A percentile compares a stretch with the other conserved stretches of the same genome.
Evolutionary conservation across 176 grass and related monocot genomes (phyloP).

Genomic region (Tillandsia leiboldiana): DNA sequence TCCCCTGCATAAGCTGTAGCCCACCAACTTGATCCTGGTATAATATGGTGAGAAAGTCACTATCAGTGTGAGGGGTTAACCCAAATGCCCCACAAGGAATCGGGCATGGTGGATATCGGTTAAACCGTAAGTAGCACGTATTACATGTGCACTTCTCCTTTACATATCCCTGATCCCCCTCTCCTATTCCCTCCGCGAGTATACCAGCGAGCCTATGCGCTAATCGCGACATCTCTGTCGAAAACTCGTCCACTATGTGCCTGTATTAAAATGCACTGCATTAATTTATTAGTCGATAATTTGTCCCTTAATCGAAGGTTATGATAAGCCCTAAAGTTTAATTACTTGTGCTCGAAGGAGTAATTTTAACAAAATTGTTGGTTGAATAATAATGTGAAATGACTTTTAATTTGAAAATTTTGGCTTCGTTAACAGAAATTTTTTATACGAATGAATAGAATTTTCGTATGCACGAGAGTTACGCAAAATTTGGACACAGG

Average conservation of each 20-base stretch:
- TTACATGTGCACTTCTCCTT: slow-evolving; percentile 17
- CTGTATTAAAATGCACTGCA: slow-evolving; percentile 8
- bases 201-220: slow-evolving; percentile 39
- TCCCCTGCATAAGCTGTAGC: slow-evolving; percentile 44
- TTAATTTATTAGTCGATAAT: neutral
- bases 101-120: slow-evolving; percentile 59
- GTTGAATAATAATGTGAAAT: neutral
- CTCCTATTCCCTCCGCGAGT: slow-evolving; percentile 14
- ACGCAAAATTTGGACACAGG: neutral
- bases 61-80: slow-evolving; percentile 70
- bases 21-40: slow-evolving; percentile 49
- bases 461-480: no score
- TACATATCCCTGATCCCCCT: neutral
- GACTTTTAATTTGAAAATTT: neutral
- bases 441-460: neutral
- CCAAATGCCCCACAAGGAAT: slow-evolving; percentile 34
- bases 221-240: slow-evolving; percentile 40
- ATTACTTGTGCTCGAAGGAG: neutral
- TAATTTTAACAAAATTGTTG: neutral
- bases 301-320: neutral
- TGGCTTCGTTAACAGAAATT: no score
- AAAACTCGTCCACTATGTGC: slow-evolving; percentile 37
- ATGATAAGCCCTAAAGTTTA: no score
- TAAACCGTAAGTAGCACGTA: slow-evolving; percentile 68
- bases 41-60: slow-evolving; percentile 64